phyloP scores from a whole-genome alignment of 306 rosid genomes.

The Cucurbita ficifolia region DNA sequence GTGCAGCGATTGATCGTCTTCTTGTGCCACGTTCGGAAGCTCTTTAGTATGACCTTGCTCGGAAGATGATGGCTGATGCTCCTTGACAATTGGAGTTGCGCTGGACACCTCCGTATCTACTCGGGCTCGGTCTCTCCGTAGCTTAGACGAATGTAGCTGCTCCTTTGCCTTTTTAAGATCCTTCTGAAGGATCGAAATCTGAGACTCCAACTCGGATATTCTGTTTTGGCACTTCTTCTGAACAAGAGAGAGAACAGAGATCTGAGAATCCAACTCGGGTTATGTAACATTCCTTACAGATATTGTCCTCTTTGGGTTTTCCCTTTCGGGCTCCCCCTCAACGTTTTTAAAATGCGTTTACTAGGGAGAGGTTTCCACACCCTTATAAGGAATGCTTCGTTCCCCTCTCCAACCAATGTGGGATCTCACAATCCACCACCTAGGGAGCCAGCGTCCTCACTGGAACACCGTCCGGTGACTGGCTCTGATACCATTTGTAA shows the following conservation, averaged over 20 bases:
- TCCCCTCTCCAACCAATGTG: too few species aligned
- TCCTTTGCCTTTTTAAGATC: conserved; percentile 56
- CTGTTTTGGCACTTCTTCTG: conserved; percentile 76
- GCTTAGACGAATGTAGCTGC: conserved; percentile 42
- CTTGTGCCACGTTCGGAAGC: conserved; percentile 32
- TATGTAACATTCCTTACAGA: too few species aligned
- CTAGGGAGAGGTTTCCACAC: too few species aligned
- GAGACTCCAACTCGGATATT: conserved; percentile 77
- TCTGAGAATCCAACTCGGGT: too few species aligned
- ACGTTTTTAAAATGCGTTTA: too few species aligned
- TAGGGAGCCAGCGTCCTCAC: too few species aligned
- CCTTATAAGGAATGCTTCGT: too few species aligned
- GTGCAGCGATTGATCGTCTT: conserved; percentile 29
- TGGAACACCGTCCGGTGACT: too few species aligned
- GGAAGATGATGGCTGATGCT: conserved; percentile 34
- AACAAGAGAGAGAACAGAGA: neutral
- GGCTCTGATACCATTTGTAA: too few species aligned
- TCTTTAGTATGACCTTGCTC: conserved; percentile 33
- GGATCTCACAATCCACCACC: too few species aligned
- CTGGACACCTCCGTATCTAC: conserved; percentile 54
- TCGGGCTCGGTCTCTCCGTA: conserved; percentile 52
- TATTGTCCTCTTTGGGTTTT: too few species aligned
- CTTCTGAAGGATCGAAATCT: conserved; percentile 58
- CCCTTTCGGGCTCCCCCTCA: too few species aligned
- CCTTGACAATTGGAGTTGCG: conserved; percentile 46